phyloP scores from a whole-genome alignment of 805 yeast species.

The Blastobotrys terrestris region DNA sequence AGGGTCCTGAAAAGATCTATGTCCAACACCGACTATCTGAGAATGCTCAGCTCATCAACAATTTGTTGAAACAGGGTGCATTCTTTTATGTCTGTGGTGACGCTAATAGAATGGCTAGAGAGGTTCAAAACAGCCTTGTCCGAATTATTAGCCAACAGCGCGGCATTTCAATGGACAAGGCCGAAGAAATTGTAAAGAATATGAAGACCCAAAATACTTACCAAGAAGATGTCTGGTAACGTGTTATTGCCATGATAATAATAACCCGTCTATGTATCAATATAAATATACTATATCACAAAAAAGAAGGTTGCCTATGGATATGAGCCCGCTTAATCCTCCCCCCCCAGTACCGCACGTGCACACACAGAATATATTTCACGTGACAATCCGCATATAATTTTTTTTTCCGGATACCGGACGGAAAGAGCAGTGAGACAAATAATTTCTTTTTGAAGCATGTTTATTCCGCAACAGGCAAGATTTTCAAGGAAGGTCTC shows the following conservation, averaged over 20 bases:
- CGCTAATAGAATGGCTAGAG: constrained; percentile 93
- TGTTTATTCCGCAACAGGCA: neutral
- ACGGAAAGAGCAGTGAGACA: neutral
- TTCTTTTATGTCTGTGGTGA: constrained; percentile 95
- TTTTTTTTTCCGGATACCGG: neutral
- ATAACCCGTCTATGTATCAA: neutral
- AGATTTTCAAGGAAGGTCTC: neutral
- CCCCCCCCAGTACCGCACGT: too few relatives aligned
- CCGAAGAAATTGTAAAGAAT: constrained; percentile 69
- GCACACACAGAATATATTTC: neutral
- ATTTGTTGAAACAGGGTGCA: constrained; percentile 61
- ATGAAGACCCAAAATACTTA: constrained; percentile 79
- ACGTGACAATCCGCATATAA: neutral
- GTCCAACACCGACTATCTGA: constrained; percentile 72
- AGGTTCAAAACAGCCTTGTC: constrained; percentile 67
- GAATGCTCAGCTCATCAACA: constrained; percentile 43
- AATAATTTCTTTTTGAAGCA: neutral
- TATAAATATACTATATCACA: neutral
- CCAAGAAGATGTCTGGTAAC: constrained; percentile 96
- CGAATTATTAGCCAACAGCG: constrained; percentile 59
- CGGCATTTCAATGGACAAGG: constrained; percentile 58
- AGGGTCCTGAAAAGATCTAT: constrained; percentile 55
- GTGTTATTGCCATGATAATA: neutral
- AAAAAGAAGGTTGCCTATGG: too few relatives aligned
- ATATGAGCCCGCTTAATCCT: too few relatives aligned